A percentile compares a stretch with the other conserved stretches of the same genome.
phyloP scores from a whole-genome alignment of 768 basidiomycete genomes.

The Suillus placidus region DNA sequence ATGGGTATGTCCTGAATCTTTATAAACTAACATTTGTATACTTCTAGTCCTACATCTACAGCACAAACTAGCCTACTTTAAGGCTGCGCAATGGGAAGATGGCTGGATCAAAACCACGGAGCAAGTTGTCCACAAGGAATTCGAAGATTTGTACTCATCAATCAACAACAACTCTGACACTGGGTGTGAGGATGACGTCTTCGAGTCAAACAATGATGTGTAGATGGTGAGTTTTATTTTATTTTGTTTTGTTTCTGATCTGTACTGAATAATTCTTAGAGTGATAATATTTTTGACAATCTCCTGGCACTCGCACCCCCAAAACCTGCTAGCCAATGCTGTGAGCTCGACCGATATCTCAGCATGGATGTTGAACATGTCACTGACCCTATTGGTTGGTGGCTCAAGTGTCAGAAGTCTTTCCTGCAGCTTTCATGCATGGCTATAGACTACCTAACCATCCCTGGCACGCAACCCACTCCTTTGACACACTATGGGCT shows the following conservation, averaged over 20 bases:
- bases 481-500: conserved; percentile 22
- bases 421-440: conserved; percentile 36
- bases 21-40: background rate
- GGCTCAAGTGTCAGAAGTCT: conserved; percentile 31
- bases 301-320: conserved; percentile 21
- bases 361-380: conserved; percentile 26
- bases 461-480: conserved; percentile 31
- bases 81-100: conserved; percentile 23
- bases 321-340: conserved; percentile 28
- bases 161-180: background rate
- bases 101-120: conserved; percentile 31
- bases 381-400: conserved; percentile 33
- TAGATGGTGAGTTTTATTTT: background rate
- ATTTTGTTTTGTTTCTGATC: background rate
- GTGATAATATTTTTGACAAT: conserved; percentile 35
- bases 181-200: background rate
- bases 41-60: conserved; percentile 31
- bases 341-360: conserved; percentile 36
- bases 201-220: background rate
- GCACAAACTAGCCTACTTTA: conserved; percentile 33
- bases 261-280: background rate
- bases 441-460: conserved; percentile 37
- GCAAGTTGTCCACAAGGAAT: conserved; percentile 26
- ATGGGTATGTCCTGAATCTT: no score
- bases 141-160: conserved; percentile 4